Evolutionary conservation across 2,329 filamentous ascomycete genomes (phyloP).

Genomic region (Penicillium corylophilum): DNA sequence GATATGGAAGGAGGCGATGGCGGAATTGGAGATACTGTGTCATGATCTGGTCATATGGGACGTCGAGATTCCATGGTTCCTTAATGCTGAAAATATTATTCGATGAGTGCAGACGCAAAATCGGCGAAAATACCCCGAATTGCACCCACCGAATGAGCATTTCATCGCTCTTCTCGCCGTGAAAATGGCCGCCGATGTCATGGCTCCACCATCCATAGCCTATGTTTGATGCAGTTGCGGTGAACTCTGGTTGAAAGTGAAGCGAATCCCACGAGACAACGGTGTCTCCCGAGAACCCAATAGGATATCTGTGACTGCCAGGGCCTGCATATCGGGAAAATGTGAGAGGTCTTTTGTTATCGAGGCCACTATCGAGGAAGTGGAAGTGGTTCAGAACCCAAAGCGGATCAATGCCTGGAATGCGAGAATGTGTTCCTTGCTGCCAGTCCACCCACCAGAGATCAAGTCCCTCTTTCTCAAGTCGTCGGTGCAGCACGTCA

Average conservation of each 20-base stretch:
- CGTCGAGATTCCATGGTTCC: constrained; percentile 60
- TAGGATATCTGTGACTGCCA: constrained; percentile 63
- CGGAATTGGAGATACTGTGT: constrained; percentile 53
- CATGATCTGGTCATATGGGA: constrained; percentile 49
- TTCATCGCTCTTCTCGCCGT: constrained; percentile 58
- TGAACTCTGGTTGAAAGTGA: constrained; percentile 66
- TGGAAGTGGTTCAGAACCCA: constrained; percentile 67
- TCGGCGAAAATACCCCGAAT: constrained; percentile 60
- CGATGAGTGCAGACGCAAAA: constrained; percentile 61
- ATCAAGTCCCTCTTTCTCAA: constrained; percentile 59
- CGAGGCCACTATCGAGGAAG: constrained; percentile 53
- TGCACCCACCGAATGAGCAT: constrained; percentile 62
- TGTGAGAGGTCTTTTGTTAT: constrained; percentile 50
- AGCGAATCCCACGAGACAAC: constrained; percentile 61
- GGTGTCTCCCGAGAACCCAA: constrained; percentile 65
- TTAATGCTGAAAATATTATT: constrained; percentile 60
- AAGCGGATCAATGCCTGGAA: constrained; percentile 61
- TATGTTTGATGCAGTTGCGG: constrained; percentile 64
- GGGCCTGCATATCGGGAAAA: constrained; percentile 64
- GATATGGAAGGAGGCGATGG: constrained; percentile 60
- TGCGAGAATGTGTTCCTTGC: constrained; percentile 56
- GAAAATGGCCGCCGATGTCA: constrained; percentile 65
- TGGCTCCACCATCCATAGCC: constrained; percentile 69
- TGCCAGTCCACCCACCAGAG: constrained; percentile 72
- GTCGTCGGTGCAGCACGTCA: constrained; percentile 43